Evolutionary conservation across 345 rosid genomes (phyloP), one percentile per base, ranked within the genome.

Genomic region (Citrus medica): DNA sequence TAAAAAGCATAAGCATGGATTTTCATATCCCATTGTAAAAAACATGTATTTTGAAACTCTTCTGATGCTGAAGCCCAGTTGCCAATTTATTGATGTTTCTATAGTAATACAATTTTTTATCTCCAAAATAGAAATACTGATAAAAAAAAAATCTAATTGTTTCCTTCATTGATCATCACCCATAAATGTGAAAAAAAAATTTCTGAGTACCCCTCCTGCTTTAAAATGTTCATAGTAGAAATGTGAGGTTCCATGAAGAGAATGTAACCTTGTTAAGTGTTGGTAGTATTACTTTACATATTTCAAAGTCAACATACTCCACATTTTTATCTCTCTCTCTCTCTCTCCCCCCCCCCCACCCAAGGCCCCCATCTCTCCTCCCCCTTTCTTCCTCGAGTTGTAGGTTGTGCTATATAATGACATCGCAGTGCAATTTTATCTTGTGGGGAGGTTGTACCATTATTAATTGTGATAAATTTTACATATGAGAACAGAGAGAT

Each of bases 401-500:
- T 59, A 35, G 22, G n/a, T 58, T 53, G 58, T 73, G 66, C 30
- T 73, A 62, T 42, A 24, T 59, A 59, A 59, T 73, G 51, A 13
- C 33, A 22, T 59, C 4, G 28, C 28, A 59, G 4, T 35, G 7
- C 76, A 59, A 14, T 66, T 33, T 59, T 73, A 59, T 56, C 61
- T 70, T 7, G 65, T 59, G 51, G 67, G 76, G 46, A 16, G 53
- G 30, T 42, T 33, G 33, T 19, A 37, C 42, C 16, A 27, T 25
- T 38, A 68, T 25, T 37, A 37, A 16, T 67, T 67, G 35, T 68
- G 6, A 37, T 56, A 46, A 69, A 70, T 48, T 60, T 63, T 60
- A 46, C 59, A 3, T 69, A 40, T 55, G 82, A n/a, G 79, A 63
- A 76, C 92, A 96, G 99, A 88, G 97, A 83, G 97, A 91, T 88